Evolutionary conservation across 2,329 filamentous ascomycete species (phyloP), one percentile per base, ranked within the genome.

Genomic region (Ascocoryne sarcoides): DNA sequence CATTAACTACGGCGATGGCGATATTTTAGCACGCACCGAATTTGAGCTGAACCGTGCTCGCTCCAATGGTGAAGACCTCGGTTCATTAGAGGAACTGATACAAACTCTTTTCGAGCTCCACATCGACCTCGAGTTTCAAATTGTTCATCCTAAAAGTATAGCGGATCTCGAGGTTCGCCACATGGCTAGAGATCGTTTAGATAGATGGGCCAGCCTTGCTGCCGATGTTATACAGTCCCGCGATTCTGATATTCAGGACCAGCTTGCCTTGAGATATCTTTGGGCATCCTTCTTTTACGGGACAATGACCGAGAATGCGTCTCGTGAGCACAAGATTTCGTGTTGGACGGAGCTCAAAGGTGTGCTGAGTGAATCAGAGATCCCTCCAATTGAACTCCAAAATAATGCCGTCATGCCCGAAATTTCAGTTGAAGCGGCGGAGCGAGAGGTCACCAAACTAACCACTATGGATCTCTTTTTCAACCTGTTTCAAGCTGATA

Each of bases 381-480:
- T 65, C n/a, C 65, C 65, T 19, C 63, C 68, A 0, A 74, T 84
- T 10, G 66, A 71, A 23, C 67, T 96, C 0, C 75, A 82, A 3
- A 96, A 98, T 60, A 96, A 95, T 56, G 75, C 78, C 1, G 75
- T 89, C 15, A 94, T 98, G 80, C 78, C 87, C 0, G 84, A 92
- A 47, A 75, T 98, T 36, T 95, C 90, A 0, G 65, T 78, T 2
- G 72, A 75, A n/a, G 85, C 87, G 0, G 81, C 92, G 5, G 89
- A 96, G 47, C 80, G 87, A 40, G 90, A 98, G 58, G 82, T 95
- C 18, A 90, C 86, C 10, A 88, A 89, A 54, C 71, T 96, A 23
- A 95, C 86, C 10, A 96, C 90, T 0, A 92, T 94, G 76, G 90
- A 95, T 57, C 96, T 96, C 60, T 96, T 98, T 62, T 71, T 88